phyloP scores from a whole-genome alignment of 2,329 filamentous ascomycete genomes.

The Epichloe aotearoae region DNA sequence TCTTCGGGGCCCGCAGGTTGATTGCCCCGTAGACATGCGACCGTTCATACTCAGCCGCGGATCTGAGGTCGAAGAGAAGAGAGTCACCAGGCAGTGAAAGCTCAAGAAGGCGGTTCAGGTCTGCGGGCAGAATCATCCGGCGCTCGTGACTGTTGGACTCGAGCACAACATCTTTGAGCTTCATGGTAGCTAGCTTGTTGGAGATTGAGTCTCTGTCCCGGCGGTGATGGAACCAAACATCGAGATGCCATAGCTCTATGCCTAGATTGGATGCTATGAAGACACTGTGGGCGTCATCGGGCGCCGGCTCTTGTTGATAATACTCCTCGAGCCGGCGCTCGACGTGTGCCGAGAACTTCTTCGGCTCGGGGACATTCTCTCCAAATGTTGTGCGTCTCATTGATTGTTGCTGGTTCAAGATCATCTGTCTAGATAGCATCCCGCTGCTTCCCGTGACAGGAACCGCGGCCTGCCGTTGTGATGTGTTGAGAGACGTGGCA shows the following conservation, averaged over 20 bases:
- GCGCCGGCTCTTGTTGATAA: slow-evolving; percentile 33
- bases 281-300: slow-evolving; percentile 36
- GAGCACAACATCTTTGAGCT: slow-evolving; percentile 22
- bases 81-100: slow-evolving; percentile 32
- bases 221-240: slow-evolving; percentile 43
- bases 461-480: slow-evolving; percentile 11
- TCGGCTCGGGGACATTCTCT: slow-evolving; percentile 27
- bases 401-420: slow-evolving; percentile 32
- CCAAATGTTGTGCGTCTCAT: slow-evolving; percentile 26
- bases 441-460: slow-evolving; percentile 10
- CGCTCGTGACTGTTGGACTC: slow-evolving; percentile 18
- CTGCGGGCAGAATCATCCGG: slow-evolving; percentile 37
- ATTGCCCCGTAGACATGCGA: slow-evolving; percentile 40
- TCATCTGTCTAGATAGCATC: slow-evolving; percentile 26
- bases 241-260: slow-evolving; percentile 36
- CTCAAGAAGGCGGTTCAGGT: slow-evolving; percentile 37
- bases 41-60: slow-evolving; percentile 30
- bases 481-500: slow-evolving; percentile 12
- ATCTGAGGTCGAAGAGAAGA: slow-evolving; percentile 37
- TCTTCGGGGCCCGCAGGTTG: slow-evolving; percentile 36
- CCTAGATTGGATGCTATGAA: slow-evolving; percentile 42
- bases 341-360: slow-evolving; percentile 34
- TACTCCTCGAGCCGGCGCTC: slow-evolving; percentile 39
- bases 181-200: slow-evolving; percentile 31
- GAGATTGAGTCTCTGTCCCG: slow-evolving; percentile 34